These are phyloP conservation scores for Capillidium heterosporum DNA, from an alignment of 371 early-diverging fungal species.

Conservation along the genomic window DNA sequence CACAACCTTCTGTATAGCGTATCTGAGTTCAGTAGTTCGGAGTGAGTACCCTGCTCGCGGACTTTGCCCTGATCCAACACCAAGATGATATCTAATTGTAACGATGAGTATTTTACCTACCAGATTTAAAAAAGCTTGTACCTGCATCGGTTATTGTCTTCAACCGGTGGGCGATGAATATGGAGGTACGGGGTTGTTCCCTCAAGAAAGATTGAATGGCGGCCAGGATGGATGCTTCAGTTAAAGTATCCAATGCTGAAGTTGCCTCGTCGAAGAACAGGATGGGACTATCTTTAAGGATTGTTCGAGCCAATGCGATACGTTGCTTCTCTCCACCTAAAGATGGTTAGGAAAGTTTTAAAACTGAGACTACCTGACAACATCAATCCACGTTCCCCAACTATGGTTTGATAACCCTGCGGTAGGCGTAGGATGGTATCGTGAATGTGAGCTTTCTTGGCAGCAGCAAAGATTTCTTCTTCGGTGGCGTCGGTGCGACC, in stretches of 20 bases:
- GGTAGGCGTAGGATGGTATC: slow-evolving; percentile 37
- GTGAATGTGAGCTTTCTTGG: slow-evolving; percentile 37
- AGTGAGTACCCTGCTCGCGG: not conserved
- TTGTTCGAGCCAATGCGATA: slow-evolving; percentile 50
- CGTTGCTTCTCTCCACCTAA: slow-evolving; percentile 64
- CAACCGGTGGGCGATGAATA: slow-evolving; percentile 63
- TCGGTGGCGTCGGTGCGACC: slow-evolving; percentile 27
- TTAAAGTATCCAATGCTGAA: slow-evolving; percentile 76
- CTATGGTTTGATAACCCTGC: slow-evolving; percentile 41
- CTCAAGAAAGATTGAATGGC: slow-evolving; percentile 52
- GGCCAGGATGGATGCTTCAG: slow-evolving; percentile 63
- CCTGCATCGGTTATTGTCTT: slow-evolving; percentile 61
- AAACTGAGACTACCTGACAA: slow-evolving; percentile 32
- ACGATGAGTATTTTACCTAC: not conserved
- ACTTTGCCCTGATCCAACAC: not conserved
- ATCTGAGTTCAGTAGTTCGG: not conserved
- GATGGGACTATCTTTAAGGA: slow-evolving; percentile 61
- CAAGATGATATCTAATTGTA: slow-evolving; percentile 1
- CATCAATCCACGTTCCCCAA: slow-evolving; percentile 67
- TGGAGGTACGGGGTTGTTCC: slow-evolving; percentile 39
- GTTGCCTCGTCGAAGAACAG: slow-evolving; percentile 88
- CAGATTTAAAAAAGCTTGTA: slow-evolving; percentile 9
- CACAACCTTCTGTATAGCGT: not conserved
- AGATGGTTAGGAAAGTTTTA: not conserved
- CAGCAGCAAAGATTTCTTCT: slow-evolving; percentile 36